Evolutionary conservation across 2,329 filamentous ascomycete species (phyloP), one percentile per base, ranked within the genome.

Genomic region (Didymellaceae sp.): DNA sequence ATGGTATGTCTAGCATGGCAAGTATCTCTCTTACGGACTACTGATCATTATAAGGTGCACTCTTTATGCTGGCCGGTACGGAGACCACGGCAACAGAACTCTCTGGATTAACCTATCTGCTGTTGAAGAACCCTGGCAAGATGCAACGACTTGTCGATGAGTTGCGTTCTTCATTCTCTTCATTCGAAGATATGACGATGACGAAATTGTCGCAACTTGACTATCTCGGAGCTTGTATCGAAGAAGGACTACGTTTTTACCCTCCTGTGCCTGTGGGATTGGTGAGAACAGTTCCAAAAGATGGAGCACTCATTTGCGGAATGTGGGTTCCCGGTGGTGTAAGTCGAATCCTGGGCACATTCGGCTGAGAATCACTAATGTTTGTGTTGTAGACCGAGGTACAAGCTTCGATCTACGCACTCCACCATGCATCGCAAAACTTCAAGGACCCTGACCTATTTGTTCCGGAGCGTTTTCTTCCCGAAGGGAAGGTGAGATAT

Each of bases 81-180:
- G 77, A 80, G 45, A 79, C 78, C 0, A 75, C 75, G 0, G 77
- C 77, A 0, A 77, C 72, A 0, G 41, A 74, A 6, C 59, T 79
- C 1, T 69, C 66, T 6, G 77, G 74, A 4, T 39, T 72, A 7
- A 74, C 70, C 0, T 78, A 62, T 45, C 45, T 66, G 11, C 61
- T 77, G 0, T 53, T 75, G 6, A 62, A 53, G 20, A 66, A 74
- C 16, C 56, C 66, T 1, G 54, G 52, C 1, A 56, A 46, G 6
- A 57, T 72, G 59, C 39, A 57, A 11, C 64, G 64, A 18, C 10
- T 24, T 2, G 6, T 16, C 1, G n/a, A 24, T 1, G 43, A 45
- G 25, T 18, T 45, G 3, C 14, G 25, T 13, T 28, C 26, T n/a
- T 6, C n/a, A 11, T 4, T 18, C 3, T 3, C 11, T 4, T 18